Evolutionary conservation across 805 yeast species (phyloP), one percentile per base, ranked within the genome.

Genomic region (Wickerhamomyces bovis): DNA sequence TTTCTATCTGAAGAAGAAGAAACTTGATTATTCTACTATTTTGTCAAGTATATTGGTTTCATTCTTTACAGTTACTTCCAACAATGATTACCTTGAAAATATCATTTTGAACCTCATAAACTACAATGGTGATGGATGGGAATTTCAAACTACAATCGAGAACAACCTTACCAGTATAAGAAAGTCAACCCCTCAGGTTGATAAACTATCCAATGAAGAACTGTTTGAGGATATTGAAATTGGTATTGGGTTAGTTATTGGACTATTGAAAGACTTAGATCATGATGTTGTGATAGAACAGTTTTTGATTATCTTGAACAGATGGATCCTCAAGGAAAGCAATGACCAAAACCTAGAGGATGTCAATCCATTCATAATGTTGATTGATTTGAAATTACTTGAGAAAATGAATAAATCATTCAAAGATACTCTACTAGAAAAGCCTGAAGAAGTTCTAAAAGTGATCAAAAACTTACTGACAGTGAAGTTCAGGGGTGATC

Each of bases 321-420:
- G 81, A 53, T 87, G 95, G 90, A 69, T 85, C 20, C 47, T 55
- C 19, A 46, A 49, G 6, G 12, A 36, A 2, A 43, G 38, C 2
- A 38, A 33, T 2, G 47, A 47, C 9, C 42, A 36, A 1, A 15
- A 52, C 0, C 50, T 57, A 11, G 55, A 53, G 10, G 55, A 56
- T 1, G 67, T 68, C 6, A 72, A 75, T 49, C 83, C 87, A n/a
- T 73, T 78, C 44, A 53, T 73, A 8, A 69, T 77, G 45, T 65
- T 86, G 33, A 65, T 80, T 7, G 83, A 85, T 56, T 66, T 88
- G 48, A 76, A 83, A 49, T 58, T 88, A 11, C 63, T 90, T 43
- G 94, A 89, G 57, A 63, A 67, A 28, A 65, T 87, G 30, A 78
- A 81, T 21, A 73, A 74, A 5, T 69, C 71, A 15, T 81, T 83